phyloP scores from a whole-genome alignment of 139 green algal genomes.

The Micromonas commoda region DNA sequence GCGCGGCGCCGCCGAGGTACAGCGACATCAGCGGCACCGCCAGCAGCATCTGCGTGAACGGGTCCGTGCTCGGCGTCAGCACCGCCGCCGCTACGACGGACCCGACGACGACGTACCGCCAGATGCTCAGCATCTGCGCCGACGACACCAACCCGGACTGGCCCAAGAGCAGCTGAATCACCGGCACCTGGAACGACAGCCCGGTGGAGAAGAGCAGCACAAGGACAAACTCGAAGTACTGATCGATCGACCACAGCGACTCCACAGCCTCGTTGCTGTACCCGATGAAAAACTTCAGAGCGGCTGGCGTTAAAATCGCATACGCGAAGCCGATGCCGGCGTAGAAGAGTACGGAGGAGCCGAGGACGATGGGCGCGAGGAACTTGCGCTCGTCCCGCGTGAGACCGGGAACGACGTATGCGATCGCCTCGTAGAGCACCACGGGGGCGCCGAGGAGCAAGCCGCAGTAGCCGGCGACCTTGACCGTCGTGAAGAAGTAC shows the following conservation, averaged over 20 bases:
- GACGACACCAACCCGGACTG: slow-evolving; percentile 80
- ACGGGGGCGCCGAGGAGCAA: slow-evolving; percentile 83
- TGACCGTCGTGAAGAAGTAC: slow-evolving; percentile 99
- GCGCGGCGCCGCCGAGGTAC: slow-evolving; percentile 84
- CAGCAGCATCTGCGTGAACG: slow-evolving; percentile 94
- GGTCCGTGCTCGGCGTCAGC: slow-evolving; percentile 95
- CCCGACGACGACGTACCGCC: slow-evolving; percentile 94
- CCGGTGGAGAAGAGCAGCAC: slow-evolving; percentile 94
- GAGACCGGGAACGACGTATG: slow-evolving; percentile 90
- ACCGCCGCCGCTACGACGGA: slow-evolving; percentile 86
- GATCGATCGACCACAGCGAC: slow-evolving; percentile 97
- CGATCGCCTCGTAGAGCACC: slow-evolving; percentile 93
- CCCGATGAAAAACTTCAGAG: slow-evolving; percentile 93
- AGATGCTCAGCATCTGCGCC: slow-evolving; percentile 87
- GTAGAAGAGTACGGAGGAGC: slow-evolving; percentile 94
- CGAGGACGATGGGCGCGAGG: slow-evolving; percentile 84
- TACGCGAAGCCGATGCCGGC: slow-evolving; percentile 88
- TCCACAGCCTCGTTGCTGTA: slow-evolving; percentile 96
- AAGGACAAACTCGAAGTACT: slow-evolving; percentile 99
- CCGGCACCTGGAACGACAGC: slow-evolving; percentile 94
- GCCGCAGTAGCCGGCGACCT: slow-evolving; percentile 89
- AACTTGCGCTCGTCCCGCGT: slow-evolving; percentile 79
- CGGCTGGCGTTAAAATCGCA: slow-evolving; percentile 86
- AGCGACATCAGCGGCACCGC: slow-evolving; percentile 85
- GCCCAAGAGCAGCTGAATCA: slow-evolving; percentile 94